Evolutionary conservation across 2,329 filamentous ascomycete species (phyloP).

Genomic region (Penicillium sp.): DNA sequence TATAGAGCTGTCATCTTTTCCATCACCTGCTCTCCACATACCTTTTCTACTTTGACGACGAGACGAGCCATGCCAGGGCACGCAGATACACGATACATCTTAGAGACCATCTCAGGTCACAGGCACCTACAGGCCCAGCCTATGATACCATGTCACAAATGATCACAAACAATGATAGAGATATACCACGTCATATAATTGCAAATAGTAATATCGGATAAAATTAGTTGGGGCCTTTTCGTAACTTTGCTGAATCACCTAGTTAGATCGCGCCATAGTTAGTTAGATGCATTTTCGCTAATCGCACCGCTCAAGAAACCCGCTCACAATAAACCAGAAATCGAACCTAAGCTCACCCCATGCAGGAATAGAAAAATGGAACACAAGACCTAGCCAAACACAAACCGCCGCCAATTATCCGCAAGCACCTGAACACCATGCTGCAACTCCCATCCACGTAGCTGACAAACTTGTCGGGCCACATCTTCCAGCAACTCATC

Average conservation of each 20-base stretch:
- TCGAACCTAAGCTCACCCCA: background rate
- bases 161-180: conserved; percentile 24
- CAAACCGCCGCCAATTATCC: conserved; percentile 75
- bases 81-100: conserved; percentile 6
- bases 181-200: conserved; percentile 22
- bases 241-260: background rate
- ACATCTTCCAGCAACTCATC: conserved; percentile 74
- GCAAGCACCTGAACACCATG: conserved; percentile 68
- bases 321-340: background rate
- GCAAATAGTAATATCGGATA: conserved; percentile 3
- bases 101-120: conserved; percentile 7
- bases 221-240: background rate
- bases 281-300: conserved; percentile 6
- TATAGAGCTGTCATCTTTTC: background rate
- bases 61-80: conserved; percentile 26
- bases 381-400: conserved; percentile 57
- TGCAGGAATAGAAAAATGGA: background rate
- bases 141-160: conserved; percentile 25
- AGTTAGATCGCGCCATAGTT: background rate
- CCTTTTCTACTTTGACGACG: conserved; percentile 16
- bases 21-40: background rate
- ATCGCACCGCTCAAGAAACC: background rate
- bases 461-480: conserved; percentile 69
- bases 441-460: conserved; percentile 75
- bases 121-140: conserved; percentile 4